Base-by-base conservation (phyloP, 805 yeast species). In the Suhomyces sp. region DNA sequence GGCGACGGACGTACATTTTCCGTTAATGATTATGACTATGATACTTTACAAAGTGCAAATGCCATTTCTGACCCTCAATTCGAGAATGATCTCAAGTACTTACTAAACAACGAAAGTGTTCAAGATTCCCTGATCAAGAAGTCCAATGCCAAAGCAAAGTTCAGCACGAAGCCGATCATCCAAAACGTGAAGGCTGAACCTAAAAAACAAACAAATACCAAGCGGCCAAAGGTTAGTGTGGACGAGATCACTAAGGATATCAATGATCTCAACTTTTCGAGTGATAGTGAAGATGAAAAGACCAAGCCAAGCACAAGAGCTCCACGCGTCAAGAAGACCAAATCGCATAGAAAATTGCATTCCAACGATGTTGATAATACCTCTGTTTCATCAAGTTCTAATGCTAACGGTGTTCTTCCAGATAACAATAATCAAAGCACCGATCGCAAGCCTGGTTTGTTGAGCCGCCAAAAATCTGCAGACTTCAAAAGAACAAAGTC, bases 81-180 rank as follows among this genome's bases (percentile, higher is more conserved):
- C 37, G 66, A 62, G 32, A 40, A 45, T 13, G 66, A 62, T 41
- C 49, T 63, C 37, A 48, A 54, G 28, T 63, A 51, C 28, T 43
- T 63, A 25, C 47, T 60, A 33, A 43, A 47, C n/a, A 42, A 40
- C 28, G 24, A 25, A 18, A 17, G 15, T 17, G 19, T 32, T 16
- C 31, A 28, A 6, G 20, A 16, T 11, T 28, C 31, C 2, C 38
- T 33, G 6, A 28, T 16, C 28, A 23, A 17, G 5, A 10, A 27
- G 4, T 10, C 30, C 10, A n/a, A 13, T 7, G 33, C 15, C 9
- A 21, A 20, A 26, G n/a, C 12, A 10, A 8, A 22, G 14, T 19
- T 15, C 32, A 11, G 28, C 22, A 19, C 9, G 18, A n/a, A 20
- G 22, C 18, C 22, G 17, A 20, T 9, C 16, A 6, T 12, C 25